Evolutionary conservation across 148 eudicot genomes (phyloP), one percentile per base, ranked within the genome.

Genomic region (Silene latifolia): DNA sequence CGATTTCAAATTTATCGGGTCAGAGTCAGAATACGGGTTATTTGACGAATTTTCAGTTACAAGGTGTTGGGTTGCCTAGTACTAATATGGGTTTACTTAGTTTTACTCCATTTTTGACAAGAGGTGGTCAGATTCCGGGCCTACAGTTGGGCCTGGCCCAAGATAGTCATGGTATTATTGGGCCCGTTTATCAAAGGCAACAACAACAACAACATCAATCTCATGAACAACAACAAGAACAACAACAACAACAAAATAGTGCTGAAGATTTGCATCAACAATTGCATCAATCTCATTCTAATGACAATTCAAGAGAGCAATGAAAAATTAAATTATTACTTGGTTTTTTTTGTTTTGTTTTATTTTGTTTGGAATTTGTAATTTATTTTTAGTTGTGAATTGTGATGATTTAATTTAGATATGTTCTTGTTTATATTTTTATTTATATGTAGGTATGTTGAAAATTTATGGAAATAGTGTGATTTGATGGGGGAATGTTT

Each of bases 141-240:
- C 78, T 93, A 69, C 91, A 93, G 74, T 86, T 93, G 17, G 98
- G 96, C 35, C 72, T 93, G 3, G 84, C 93, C 21, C 98, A 90
- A 61, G 93, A 90, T 42, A 89, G 88, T 8, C 87, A 85, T 65
- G 74, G 88, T 73, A 88, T 74, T 83, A 80, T 74, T 77, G 85
- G 76, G 63, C 96, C 86, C 71, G 74, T 90, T 62, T 93, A 89
- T 72, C 92, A 90, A 76, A 89, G 83, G 60, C 85, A 86, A 39
- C 74, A 74, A 35, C 82, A 56, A 29, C 85, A 86, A 39, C n/a
- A n/a, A n/a, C 74, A 74, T 46, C 82, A 56, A 56, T 25, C 18
- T 20, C 78, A 76, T 51, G 74, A 76, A 13, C n/a, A n/a, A n/a
- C 77, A 78, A 8, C 78, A 69, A 32, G 35, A 32, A 48, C 69